Base-by-base conservation (phyloP, 805 yeast species). In the Saccharomycopsis olivae region DNA sequence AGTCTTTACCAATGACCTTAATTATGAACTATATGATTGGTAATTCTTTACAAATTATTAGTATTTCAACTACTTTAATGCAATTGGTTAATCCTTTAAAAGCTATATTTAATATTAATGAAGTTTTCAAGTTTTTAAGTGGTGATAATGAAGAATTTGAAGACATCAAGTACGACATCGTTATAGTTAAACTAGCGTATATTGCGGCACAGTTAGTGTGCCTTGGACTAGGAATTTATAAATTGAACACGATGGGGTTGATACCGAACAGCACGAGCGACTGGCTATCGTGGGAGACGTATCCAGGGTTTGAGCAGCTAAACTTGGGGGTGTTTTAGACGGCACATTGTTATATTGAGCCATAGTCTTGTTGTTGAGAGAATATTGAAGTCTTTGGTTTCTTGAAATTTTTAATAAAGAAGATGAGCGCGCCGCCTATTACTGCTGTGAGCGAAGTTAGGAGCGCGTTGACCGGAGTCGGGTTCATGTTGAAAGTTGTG, bases 1-100 rank as follows among this genome's bases (percentile, higher is more conserved):
- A 87, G 55, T 60, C 71, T 21, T 69, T 92, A n/a, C 95, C 96
- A 5, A 82, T 86, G 94, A 92, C 85, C 53, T 58, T 83, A 36
- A 63, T 85, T 35, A 85, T 89, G 95, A 76, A 86, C 46, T 92
- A 85, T 57, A 84, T 89, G 85, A 76, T 95, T 0, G 97, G 97
- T 24, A 80, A 81, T 52, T 73, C 94, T 3, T 62, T 92, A 20
- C 97, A 92, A 52, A 69, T 89, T 49, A 86, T 89, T 47, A 92
- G 96, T 3, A 81, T 89, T 35, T 78, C 87, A 61, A 88, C 87
- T 83, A 80, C 95, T 0, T 56, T 83, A 21, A 85, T 80, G 85
- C 64, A 89, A 50, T 74, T 92, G 48, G 70, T 83, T 48, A 77
- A 75, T 35, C 92, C 96, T 0, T 52, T 85, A 28, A 77, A 74